phyloP scores from a whole-genome alignment of 2,329 filamentous ascomycete genomes.

The Fulvia fulva region DNA sequence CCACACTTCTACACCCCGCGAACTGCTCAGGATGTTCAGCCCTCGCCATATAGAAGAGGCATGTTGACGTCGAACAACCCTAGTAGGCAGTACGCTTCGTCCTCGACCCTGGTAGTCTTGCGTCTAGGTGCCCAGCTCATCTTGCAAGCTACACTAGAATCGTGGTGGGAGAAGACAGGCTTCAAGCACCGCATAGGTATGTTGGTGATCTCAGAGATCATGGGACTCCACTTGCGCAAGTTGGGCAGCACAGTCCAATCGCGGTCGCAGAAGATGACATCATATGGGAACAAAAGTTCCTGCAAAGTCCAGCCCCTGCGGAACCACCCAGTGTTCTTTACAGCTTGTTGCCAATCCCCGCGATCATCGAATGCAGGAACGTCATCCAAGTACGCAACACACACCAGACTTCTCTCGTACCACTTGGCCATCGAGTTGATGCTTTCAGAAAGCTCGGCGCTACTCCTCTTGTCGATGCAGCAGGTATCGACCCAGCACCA shows the following conservation, averaged over 20 bases:
- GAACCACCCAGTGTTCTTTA: conserved; percentile 10
- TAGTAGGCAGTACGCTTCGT: conserved; percentile 22
- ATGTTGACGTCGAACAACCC: conserved; percentile 21
- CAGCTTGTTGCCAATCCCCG: background rate
- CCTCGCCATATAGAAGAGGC: conserved; percentile 21
- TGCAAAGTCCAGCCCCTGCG: conserved; percentile 18
- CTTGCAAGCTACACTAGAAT: conserved; percentile 6
- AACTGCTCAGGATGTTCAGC: conserved; percentile 12
- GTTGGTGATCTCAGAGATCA: background rate
- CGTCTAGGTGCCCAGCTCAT: conserved; percentile 19
- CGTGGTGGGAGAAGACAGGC: background rate
- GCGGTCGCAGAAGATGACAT: conserved; percentile 3
- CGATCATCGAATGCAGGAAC: background rate
- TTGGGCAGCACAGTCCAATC: background rate
- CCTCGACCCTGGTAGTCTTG: conserved; percentile 16
- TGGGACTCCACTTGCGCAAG: background rate
- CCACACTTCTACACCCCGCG: too few species aligned
- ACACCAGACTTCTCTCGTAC: conserved; percentile 4
- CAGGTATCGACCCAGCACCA: conserved; percentile 12
- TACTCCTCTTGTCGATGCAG: too few species aligned
- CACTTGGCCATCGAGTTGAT: conserved; percentile 17
- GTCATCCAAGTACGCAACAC: background rate
- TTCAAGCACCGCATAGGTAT: background rate
- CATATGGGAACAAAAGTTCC: conserved; percentile 11
- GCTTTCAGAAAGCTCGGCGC: conserved; percentile 16